Base-by-base conservation (phyloP, 2,329 filamentous ascomycete genomes). In the Aureobasidium sp. region DNA sequence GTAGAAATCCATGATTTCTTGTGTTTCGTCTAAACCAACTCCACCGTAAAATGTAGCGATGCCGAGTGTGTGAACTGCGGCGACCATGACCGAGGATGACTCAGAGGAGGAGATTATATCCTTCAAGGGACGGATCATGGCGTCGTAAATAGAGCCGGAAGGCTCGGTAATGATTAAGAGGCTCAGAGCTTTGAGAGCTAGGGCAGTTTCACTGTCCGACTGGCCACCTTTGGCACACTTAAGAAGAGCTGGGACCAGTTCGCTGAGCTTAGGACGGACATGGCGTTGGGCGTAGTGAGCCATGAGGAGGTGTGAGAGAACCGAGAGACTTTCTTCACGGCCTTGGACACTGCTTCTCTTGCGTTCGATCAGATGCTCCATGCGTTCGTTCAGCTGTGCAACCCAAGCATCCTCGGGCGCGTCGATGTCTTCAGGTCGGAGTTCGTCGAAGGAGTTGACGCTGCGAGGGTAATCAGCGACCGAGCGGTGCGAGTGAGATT, bases 41-140 rank as follows among this genome's bases (percentile, higher is more conserved):
- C 90, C 90, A 17, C 88, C 89, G 67, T 90, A 93, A 67, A 90
- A 84, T 1, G 87, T 84, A 27, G 85, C 84, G n/a, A 88, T 81
- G 39, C 85, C 83, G 59, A 95, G 82, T 13, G 88, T 83, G 69
- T 88, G 84, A n/a, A 96, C 86, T 0, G 89, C 87, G 23, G 83
- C 84, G 26, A 83, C 81, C 73, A 91, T 93, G 66, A 87, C 78
- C 1, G 80, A 71, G 47, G 82, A 78, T 23, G 86, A 85, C 2
- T 86, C 82, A 4, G 87, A 86, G 65, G 91, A 87, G 36, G 86
- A 81, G 67, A 89, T 85, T 3, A 81, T 80, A 29, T 78, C 79
- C 70, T 87, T 87, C 53, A 92, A 76, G 3, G 82, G 72, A 4
- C 79, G 73, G 56, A 81, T 80, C 3, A 85, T 80, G 29, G 80